These are phyloP conservation scores for Neopestalotiopsis rosae DNA, from an alignment of 2,329 filamentous ascomycete genomes.

Conservation along the genomic window DNA sequence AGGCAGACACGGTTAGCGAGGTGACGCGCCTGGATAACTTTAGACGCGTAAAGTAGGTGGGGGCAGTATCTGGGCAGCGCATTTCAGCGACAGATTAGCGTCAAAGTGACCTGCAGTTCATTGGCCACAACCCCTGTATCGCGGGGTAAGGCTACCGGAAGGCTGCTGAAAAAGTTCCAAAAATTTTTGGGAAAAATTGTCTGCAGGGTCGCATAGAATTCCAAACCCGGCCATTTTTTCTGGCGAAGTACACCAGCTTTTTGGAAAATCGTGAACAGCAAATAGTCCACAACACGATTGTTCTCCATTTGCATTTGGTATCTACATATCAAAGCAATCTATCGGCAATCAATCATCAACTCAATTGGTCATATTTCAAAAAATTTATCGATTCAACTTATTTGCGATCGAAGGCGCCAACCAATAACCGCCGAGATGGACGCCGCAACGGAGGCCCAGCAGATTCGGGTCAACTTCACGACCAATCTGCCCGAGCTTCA, in stretches of 20 bases:
- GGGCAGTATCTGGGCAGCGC: not conserved
- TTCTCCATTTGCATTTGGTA: not conserved
- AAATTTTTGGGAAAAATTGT: slow-evolving; percentile 17
- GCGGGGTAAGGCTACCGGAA: slow-evolving; percentile 35
- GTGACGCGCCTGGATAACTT: slow-evolving; percentile 24
- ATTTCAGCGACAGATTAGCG: slow-evolving; percentile 4
- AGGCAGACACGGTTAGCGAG: not conserved
- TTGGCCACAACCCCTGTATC: slow-evolving; percentile 28
- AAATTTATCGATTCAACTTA: not conserved
- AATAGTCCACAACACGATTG: not conserved
- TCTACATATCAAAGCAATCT: not conserved
- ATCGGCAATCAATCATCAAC: not conserved
- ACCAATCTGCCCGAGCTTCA: slow-evolving; percentile 67
- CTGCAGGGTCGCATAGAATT: not conserved
- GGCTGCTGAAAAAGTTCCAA: slow-evolving; percentile 20
- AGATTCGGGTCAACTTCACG: slow-evolving; percentile 72
- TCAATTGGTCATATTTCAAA: not conserved
- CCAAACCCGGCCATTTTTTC: not conserved
- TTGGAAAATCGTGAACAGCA: not conserved
- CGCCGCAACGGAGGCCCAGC: slow-evolving; percentile 39
- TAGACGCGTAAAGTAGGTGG: slow-evolving; percentile 39
- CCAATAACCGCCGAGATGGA: slow-evolving; percentile 27
- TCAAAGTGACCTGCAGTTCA: slow-evolving; percentile 15
- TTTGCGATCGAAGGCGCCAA: not conserved
- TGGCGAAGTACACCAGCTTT: not conserved